Evolutionary conservation across 2,329 filamentous ascomycete species (phyloP), one percentile per base, ranked within the genome.

Genomic region (Calonectria ilicicola): DNA sequence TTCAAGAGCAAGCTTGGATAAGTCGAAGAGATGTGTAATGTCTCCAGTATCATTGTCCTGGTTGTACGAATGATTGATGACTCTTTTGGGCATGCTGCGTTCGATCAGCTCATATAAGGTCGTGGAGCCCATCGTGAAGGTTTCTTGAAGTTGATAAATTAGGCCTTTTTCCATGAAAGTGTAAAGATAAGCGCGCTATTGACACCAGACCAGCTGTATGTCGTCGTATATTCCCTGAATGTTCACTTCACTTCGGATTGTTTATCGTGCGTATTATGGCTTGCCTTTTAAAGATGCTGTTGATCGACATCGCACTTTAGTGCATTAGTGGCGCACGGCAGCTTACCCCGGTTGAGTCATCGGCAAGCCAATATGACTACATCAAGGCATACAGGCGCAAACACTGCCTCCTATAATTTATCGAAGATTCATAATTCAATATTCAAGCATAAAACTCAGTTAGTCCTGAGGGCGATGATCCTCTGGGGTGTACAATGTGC

Each of bases 1-100:
- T 14, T 65, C 46, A 2, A 76, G 62, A 15, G 44, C 42, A 7
- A 74, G 69, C 10, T 62, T 42, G 23, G 58, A 32, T 42, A 75
- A 68, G 12, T 46, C 58, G 60, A 74, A 75, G 19, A 23, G 53
- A 44, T 67, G 49, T 44, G 58, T n/a, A 15, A 49, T 21, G 29
- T 67, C 17, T 2, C 65, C 66, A 6, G 60, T 62, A n/a, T 27
- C n/a, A 32, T n/a, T 8, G 17, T 69, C 60, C 10, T 56, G 58
- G 4, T 21, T 15, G 38, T 17, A 67, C 10, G 66, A 67, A 60
- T 67, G 65, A n/a, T 23, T 46, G 23, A 17, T 56, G 44, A 75
- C 67, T 44, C 65, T 69, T 4, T 60, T 19, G 46, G 74, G 73
- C 12, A 40, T n/a, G 8, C 70, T 67, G 1, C 29, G 32, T 2